Evolutionary conservation across 2,329 filamentous ascomycete genomes (phyloP), one percentile per base, ranked within the genome.

Genomic region (Colletotrichum musicola): DNA sequence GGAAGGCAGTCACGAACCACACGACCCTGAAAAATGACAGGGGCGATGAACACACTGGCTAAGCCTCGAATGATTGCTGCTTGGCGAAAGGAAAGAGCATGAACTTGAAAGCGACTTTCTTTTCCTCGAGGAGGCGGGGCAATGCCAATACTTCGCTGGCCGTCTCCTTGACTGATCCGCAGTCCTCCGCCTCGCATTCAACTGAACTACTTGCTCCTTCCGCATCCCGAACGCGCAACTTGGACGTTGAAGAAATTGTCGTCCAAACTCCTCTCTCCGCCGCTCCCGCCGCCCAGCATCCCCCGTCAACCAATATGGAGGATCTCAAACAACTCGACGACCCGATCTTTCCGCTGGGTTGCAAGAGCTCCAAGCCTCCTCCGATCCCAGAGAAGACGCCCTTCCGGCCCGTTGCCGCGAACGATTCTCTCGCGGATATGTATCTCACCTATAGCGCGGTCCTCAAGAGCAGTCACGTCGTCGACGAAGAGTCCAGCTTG

Each of bases 261-360:
- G 40, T 68, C 65, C 54, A 50, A 55, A 59, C 53, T n/a, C 35
- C 9, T 13, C n/a, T 10, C 9, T 59, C 61, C 54, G 53, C 53
- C 9, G 13, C 35, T 68, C 16, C 65, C 61, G 54, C 13, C 30
- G 47, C 13, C 49, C 4, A 18, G 46, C 38, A 63, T 27, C 35
- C 27, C 42, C 7, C 4, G 56, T 50, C 25, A 38, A 51, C 46
- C 44, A 10, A 30, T 40, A 74, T 74, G 73, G 69, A 72, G 30
- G 68, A 70, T n/a, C 27, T 69, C 61, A 66, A 49, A 61, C 25
- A 30, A 22, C 22, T 57, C 16, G 44, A 51, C 16, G 44, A 51
- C 1, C 42, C 56, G 40, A 40, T 10, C 63, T 20, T 66, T 13
- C 25, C 56, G 44, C 50, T 46, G 1, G 12, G 30, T 10, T 42